A percentile compares a stretch with the other conserved stretches of the same genome.
phyloP scores from a whole-genome alignment of 345 rosid species.

The Psidium friedrichsthalianum region DNA sequence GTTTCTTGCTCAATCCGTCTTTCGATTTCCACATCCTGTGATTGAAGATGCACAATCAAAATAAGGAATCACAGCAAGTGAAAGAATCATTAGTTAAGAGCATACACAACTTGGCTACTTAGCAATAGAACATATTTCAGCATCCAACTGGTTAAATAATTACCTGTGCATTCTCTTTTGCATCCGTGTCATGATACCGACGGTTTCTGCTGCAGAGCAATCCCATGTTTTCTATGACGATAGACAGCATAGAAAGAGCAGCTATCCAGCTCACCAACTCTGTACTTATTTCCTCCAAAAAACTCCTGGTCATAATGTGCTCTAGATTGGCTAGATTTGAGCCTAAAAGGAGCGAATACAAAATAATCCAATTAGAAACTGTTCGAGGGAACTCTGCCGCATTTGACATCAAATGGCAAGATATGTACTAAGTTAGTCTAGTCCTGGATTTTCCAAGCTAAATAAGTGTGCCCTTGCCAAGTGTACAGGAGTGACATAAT shows the following conservation, averaged over 20 bases:
- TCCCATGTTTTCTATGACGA: slow-evolving; percentile 56
- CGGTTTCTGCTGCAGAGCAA: slow-evolving; percentile 75
- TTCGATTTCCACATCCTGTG: slow-evolving; percentile 84
- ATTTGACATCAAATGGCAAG: background rate
- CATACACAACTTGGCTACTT: background rate
- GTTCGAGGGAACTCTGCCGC: background rate
- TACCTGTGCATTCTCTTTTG: slow-evolving; percentile 85
- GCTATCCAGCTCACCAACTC: slow-evolving; percentile 14
- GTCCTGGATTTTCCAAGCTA: background rate
- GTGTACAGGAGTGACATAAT: background rate
- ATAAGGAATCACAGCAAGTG: background rate
- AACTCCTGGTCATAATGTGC: background rate
- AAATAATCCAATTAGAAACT: background rate
- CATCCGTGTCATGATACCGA: slow-evolving; percentile 47
- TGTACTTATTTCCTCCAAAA: background rate
- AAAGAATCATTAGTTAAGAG: background rate
- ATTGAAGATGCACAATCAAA: background rate
- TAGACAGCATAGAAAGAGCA: slow-evolving; percentile 32
- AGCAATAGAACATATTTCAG: background rate
- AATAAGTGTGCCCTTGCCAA: background rate
- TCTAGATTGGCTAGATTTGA: background rate
- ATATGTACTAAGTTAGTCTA: background rate
- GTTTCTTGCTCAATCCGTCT: slow-evolving; percentile 94
- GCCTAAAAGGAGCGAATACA: background rate
- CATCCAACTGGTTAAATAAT: background rate